A percentile compares a stretch with the other conserved stretches of the same genome.
Conservation (phyloP, 1,284 basidiomycete species). For the Ganoderma sinense region DNA sequence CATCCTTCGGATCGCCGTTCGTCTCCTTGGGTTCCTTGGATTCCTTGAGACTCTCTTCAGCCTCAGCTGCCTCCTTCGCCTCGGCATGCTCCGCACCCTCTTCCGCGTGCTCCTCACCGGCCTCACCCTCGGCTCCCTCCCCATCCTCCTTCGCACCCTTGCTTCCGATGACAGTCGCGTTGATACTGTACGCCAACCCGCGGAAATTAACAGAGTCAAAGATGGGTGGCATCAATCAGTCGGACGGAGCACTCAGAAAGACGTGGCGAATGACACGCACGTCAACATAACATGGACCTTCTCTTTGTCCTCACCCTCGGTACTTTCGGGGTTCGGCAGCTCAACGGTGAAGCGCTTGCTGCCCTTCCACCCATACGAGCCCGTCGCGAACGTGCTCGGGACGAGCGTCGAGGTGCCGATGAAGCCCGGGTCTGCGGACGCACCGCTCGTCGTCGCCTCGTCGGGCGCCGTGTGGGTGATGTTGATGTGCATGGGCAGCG, state of each 20-base stretch:
- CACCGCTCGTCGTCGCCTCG: constrained; percentile 43
- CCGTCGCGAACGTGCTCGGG: constrained; percentile 70
- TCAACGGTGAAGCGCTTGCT: constrained; percentile 72
- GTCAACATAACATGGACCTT: constrained; percentile 78
- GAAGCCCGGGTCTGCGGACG: constrained; percentile 63
- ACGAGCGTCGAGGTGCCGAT: constrained; percentile 64
- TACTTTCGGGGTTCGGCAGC: constrained; percentile 58
- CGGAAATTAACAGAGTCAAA: not conserved
- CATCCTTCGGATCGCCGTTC: constrained; percentile 14
- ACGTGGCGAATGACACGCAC: constrained; percentile 54
- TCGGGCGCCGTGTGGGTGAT: constrained; percentile 73
- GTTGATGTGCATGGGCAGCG: constrained; percentile 71
- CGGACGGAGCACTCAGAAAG: not conserved
- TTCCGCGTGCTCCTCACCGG: constrained; percentile 22
- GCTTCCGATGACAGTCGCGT: constrained; percentile 80
- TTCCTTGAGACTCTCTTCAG: constrained; percentile 6
- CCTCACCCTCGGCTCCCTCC: constrained; percentile 40
- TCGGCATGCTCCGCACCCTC: constrained; percentile 14
- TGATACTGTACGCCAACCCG: constrained; percentile 56
- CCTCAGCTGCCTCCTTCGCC: constrained; percentile 15
- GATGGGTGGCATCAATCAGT: constrained; percentile 10
- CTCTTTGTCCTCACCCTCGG: constrained; percentile 53
- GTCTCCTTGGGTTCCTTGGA: constrained; percentile 1
- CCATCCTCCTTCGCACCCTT: constrained; percentile 59
- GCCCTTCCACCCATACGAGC: constrained; percentile 86